Base-by-base conservation (phyloP, 73 alveolate species). In the Paramecium octaurelia region DNA sequence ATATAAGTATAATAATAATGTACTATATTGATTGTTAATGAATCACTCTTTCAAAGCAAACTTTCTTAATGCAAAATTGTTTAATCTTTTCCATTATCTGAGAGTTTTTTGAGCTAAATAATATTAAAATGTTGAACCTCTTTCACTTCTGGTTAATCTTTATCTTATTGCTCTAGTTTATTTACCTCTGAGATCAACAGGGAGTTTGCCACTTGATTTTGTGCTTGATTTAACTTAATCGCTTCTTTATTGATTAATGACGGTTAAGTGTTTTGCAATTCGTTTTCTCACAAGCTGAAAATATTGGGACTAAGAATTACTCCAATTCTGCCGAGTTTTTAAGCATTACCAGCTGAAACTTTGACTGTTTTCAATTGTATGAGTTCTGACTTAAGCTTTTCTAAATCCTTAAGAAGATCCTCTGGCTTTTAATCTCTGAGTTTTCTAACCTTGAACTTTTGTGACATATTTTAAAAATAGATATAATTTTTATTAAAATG, bases 301-400 rank as follows among this genome's bases (percentile, higher is more conserved):
- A 40, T 12, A 36, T 31, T 12, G 6, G 35, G n/a, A 34, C 14
- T 75, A n/a, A 29, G 1, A 16, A 34, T 31, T 75, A 75, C 88
- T 40, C 60, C 48, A 40, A 75, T 75, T 75, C 60, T 75, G 57
- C 88, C 60, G 16, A 75, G 48, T 35, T 75, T 75, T 36, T 75
- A 35, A 31, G 88, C 88, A 75, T 75, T 75, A 75, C 88, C 88
- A 75, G 88, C 88, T 36, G 88, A 75, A n/a, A 75, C 59, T 44
- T 75, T 75, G 18, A 23, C 38, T 34, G 88, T 75, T 75, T 69
- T 75, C 11, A 75, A 40, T 34, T 36, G 21, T 18, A 24, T 36
- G 21, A 75, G 29, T 75, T 75, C 88, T 40, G 24, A 10, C 69
- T 75, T 75, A 21, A 75, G 48, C 58, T 75, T 40, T 75, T 36